These are phyloP conservation scores for Pestalotiopsis sp. DNA, from an alignment of 2,329 filamentous ascomycete species.

Conservation along the genomic window DNA sequence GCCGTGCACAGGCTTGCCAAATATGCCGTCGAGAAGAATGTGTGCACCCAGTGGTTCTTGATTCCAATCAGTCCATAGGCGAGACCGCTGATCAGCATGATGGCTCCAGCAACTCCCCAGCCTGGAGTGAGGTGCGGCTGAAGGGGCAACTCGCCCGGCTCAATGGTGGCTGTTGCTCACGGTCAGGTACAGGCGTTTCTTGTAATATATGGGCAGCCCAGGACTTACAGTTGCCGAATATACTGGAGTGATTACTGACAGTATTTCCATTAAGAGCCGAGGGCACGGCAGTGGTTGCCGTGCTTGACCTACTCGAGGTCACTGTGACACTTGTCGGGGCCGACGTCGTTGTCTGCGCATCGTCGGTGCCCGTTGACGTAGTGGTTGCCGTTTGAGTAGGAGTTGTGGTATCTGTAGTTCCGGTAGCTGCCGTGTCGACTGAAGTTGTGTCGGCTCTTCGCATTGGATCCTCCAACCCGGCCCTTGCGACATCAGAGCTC, in stretches of 20 bases:
- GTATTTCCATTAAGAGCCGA: constrained; percentile 34
- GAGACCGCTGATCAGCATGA: constrained; percentile 74
- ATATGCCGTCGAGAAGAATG: constrained; percentile 79
- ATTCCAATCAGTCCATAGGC: constrained; percentile 78
- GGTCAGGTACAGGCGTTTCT: neutral
- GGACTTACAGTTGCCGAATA: constrained; percentile 22
- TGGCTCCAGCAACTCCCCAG: constrained; percentile 75
- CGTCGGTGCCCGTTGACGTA: constrained; percentile 16
- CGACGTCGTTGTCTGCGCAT: neutral
- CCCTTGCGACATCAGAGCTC: constrained; percentile 38
- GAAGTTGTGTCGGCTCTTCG: constrained; percentile 37
- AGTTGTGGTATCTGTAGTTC: constrained; percentile 18
- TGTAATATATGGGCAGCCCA: neutral
- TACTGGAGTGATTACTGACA: constrained; percentile 21
- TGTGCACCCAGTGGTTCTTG: constrained; percentile 78
- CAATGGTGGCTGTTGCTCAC: constrained; percentile 43
- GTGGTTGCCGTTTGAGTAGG: constrained; percentile 15
- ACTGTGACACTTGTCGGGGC: constrained; percentile 19
- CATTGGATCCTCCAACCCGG: constrained; percentile 33
- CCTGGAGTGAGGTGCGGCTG: constrained; percentile 77
- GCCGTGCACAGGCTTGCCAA: constrained; percentile 73
- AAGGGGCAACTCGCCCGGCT: constrained; percentile 66
- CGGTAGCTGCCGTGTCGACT: constrained; percentile 20
- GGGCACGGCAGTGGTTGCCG: constrained; percentile 25
- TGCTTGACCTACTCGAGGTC: constrained; percentile 14